A percentile compares a stretch with the other conserved stretches of the same genome.
phyloP scores from a whole-genome alignment of 2,329 filamentous ascomycete species.

The Ceratocystis papillata region DNA sequence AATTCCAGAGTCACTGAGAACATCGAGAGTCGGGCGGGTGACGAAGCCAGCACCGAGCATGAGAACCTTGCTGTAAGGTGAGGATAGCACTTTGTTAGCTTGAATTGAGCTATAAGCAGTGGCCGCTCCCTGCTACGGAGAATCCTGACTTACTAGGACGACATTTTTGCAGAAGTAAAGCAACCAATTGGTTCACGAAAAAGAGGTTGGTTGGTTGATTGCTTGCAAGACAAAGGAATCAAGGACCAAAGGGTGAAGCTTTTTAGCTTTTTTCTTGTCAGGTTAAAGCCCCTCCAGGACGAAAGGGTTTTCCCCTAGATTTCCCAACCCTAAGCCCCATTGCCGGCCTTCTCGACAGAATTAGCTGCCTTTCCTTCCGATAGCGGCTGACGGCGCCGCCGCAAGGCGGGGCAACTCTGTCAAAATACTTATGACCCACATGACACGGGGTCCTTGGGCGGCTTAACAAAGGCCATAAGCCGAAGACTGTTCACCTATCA shows the following conservation, averaged over 20 bases:
- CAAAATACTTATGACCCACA: background rate
- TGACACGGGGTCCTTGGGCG: background rate
- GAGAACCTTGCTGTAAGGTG: conserved; percentile 21
- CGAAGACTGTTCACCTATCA: background rate
- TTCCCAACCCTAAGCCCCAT: background rate
- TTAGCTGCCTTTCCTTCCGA: conserved; percentile 16
- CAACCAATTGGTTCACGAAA: conserved; percentile 9
- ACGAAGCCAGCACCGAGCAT: conserved; percentile 44
- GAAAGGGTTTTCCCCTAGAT: background rate
- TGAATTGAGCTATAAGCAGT: background rate
- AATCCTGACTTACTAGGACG: conserved; percentile 23
- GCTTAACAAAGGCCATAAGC: background rate
- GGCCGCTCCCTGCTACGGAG: no score
- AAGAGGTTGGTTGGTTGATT: conserved; percentile 5
- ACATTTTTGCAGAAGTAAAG: conserved; percentile 23
- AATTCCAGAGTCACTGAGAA: conserved; percentile 50
- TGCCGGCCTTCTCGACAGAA: background rate
- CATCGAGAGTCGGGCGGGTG: conserved; percentile 53
- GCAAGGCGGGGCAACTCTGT: background rate
- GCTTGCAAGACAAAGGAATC: background rate
- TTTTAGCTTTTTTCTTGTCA: background rate
- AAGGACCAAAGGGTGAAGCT: background rate
- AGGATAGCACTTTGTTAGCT: conserved; percentile 6
- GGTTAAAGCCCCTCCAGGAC: background rate
- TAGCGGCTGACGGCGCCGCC: conserved; percentile 16